Evolutionary conservation across 2,329 filamentous ascomycete species (phyloP).

Genomic region (Ceratocystis alfenasii): DNA sequence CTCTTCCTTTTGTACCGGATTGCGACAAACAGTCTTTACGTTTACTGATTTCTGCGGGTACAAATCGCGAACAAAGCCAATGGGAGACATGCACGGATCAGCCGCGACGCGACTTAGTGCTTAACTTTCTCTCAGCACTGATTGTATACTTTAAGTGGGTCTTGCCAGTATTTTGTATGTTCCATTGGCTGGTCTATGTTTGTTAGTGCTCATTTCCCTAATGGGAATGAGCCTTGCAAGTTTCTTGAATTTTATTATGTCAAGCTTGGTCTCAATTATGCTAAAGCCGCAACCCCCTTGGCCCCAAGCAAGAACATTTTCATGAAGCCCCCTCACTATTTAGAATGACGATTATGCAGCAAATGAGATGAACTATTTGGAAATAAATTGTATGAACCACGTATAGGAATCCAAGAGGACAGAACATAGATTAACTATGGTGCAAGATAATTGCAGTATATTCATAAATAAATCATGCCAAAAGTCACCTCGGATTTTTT

Average conservation of each 20-base stretch:
- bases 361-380: too few species aligned
- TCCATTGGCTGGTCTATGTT: slow-evolving; percentile 12
- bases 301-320: too few species aligned
- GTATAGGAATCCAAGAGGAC: too few species aligned
- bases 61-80: slow-evolving; percentile 20
- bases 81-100: slow-evolving; percentile 19
- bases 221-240: slow-evolving; percentile 11
- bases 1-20: slow-evolving; percentile 50
- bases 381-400: too few species aligned
- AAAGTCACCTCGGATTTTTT: too few species aligned
- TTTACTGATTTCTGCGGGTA: slow-evolving; percentile 43
- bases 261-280: background rate
- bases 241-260: slow-evolving; percentile 2
- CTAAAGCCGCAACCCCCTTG: background rate
- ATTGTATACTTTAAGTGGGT: slow-evolving; percentile 19
- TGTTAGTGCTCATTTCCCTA: slow-evolving; percentile 18
- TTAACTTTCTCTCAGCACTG: slow-evolving; percentile 14
- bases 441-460: background rate
- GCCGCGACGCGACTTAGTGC: slow-evolving; percentile 19
- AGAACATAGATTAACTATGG: background rate
- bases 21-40: slow-evolving; percentile 31
- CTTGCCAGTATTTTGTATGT: background rate
- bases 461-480: too few species aligned
- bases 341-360: too few species aligned
- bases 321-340: too few species aligned